Conservation (phyloP, 2,329 filamentous ascomycete genomes). For the Fusarium ramigenum region DNA sequence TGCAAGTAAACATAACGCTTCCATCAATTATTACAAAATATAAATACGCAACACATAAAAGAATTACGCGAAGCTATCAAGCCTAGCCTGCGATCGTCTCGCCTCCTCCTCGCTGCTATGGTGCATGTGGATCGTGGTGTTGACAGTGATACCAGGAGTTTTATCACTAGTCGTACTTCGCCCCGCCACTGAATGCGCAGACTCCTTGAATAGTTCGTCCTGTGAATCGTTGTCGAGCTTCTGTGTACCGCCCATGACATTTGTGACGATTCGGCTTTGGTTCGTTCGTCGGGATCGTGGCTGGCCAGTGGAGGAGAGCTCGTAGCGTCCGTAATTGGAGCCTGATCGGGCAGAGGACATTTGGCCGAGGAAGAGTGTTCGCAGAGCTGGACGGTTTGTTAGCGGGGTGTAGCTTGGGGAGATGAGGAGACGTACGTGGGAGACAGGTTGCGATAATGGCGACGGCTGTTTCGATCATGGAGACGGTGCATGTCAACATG, state of each 20-base stretch:
- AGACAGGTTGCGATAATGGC: conserved; percentile 54
- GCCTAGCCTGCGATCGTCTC: neutral
- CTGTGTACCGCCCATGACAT: conserved; percentile 36
- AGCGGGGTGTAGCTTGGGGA: neutral
- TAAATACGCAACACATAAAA: neutral
- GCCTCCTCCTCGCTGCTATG: conserved; percentile 5
- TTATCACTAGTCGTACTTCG: conserved; percentile 5
- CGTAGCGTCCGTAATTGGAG: conserved; percentile 36
- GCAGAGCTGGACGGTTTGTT: conserved; percentile 9
- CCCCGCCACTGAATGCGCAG: neutral
- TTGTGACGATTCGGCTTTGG: conserved; percentile 33
- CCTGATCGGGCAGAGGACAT: conserved; percentile 28
- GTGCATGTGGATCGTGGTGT: conserved; percentile 33
- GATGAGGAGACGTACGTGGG: conserved; percentile 36
- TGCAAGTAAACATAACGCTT: neutral
- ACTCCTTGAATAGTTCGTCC: conserved; percentile 35
- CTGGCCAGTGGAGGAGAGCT: conserved; percentile 33
- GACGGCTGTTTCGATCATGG: conserved; percentile 51
- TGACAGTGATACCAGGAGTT: conserved; percentile 29
- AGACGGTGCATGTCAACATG: conserved; percentile 51
- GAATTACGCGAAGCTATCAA: conserved; percentile 10
- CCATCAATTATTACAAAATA: neutral
- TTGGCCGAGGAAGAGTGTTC: conserved; percentile 34
- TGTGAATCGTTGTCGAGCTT: conserved; percentile 35
- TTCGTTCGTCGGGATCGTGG: conserved; percentile 32